Evolutionary conservation across 495 filamentous ascomycete genomes (phyloP), one percentile per base, ranked within the genome.

Genomic region (Tetracladium setigerum): DNA sequence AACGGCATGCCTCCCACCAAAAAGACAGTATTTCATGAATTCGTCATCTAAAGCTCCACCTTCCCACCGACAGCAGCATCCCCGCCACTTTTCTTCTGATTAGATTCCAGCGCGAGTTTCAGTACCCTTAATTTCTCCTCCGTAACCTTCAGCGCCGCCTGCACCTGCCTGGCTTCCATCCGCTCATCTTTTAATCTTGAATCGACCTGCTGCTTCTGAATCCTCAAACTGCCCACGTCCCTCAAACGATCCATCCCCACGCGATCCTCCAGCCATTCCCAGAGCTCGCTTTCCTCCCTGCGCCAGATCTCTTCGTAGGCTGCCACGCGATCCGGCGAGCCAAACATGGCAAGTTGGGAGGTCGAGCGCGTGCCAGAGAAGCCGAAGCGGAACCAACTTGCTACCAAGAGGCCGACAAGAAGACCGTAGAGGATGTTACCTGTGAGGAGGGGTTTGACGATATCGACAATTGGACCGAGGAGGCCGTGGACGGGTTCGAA

Each of bases 271-370:
- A 99, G 69, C 92, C 92, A 99, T 41, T 85, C 81, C 94, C 94
- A 99, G 8, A 98, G 68, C 45, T 90, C 87, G 54, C 79, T 87
- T 60, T 98, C 92, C 58, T 97, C 92, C 14, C 77, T 68, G 14
- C 80, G 75, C 92, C 92, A 98, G 55, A 95, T 83, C 65, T 95
- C 84, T 51, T 97, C 91, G 62, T 96, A 98, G 5, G 89, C 91
- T 18, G 81, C 82, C 14, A 86, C 60, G 5, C 87, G 76, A 49
- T 90, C 80, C 6, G 89, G 77, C 0, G 66, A 59, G 5, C 56
- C 47, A n/a, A 62, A 17, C 10, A 44, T 47, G 30, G 55, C 52
- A 17, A 56, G 53, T n/a, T 64, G 55, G 39, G 66, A 56, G 22
- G 60, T 62, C 15, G 49, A 31, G 4, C 40, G 42, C 33, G 41